Evolutionary conservation across 495 filamentous ascomycete genomes (phyloP), one percentile per base, ranked within the genome.

Genomic region (Trichocladium antarcticum): DNA sequence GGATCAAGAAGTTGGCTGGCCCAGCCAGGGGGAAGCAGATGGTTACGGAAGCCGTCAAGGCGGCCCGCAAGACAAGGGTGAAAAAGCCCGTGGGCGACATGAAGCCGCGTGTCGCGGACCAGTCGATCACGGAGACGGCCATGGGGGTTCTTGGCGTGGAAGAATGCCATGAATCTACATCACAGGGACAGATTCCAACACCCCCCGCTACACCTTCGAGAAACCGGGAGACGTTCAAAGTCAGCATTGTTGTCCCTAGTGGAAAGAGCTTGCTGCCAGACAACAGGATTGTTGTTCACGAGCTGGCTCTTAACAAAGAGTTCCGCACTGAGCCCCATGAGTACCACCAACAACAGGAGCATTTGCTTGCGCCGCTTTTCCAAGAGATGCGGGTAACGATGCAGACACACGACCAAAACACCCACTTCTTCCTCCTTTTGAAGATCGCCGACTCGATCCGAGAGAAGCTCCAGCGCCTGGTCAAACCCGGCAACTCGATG

Each of bases 1-100:
- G 87, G 42, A 87, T 98, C 56, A 90, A 94, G 65, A 85, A 84
- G 51, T 76, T 98, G 51, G 87, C 87, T 5, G 92, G 92, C 16
- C 69, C 83, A 9, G 83, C 87, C n/a, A 72, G 74, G 55, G 89
- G 89, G 6, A 85, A 87, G 70, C 76, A 78, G 49, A 73, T 95
- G 66, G 88, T 97, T 43, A 75, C 82, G 34, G 78, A 85, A 32
- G 87, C 92, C 21, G 79, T 97, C 53, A 82, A 81, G 59, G 82
- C 88, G 55, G 85, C 86, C 15, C 75, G 86, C 53, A 81, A 79
- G 55, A 78, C 81, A 10, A 74, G 82, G 50, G 71, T 81, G 20
- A 89, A 84, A 68, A 78, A 79, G 53, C 75, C 79, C 14, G 73
- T 75, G 34, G 82, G 83, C 37, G 86, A 90, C 56, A 82, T 71